These are phyloP conservation scores for Arthrobotrys pseudoclavata DNA, from an alignment of 2,329 filamentous ascomycete species.

Conservation along the genomic window DNA sequence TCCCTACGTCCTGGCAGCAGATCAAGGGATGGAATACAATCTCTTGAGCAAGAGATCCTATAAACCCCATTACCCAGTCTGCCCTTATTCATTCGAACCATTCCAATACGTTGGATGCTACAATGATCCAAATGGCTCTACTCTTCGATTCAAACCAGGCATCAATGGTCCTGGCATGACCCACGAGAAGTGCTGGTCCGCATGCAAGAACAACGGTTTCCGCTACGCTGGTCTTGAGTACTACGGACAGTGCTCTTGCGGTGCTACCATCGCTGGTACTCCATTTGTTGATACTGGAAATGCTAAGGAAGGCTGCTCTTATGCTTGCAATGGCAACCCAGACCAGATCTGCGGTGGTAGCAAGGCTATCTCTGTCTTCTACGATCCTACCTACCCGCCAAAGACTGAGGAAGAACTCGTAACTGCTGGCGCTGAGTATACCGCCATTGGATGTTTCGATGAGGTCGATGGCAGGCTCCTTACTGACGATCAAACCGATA, in stretches of 20 bases:
- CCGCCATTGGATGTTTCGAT: constrained; percentile 43
- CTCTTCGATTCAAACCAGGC: constrained; percentile 50
- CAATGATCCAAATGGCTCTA: constrained; percentile 36
- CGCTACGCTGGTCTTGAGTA: constrained; percentile 54
- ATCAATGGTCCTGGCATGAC: constrained; percentile 53
- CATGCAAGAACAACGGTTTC: constrained; percentile 56
- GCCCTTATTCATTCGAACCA: constrained; percentile 38
- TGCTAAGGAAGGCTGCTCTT: constrained; percentile 28
- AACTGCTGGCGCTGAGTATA: constrained; percentile 41
- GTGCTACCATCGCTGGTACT: constrained; percentile 28
- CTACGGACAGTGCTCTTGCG: constrained; percentile 48
- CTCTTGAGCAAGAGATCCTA: constrained; percentile 47
- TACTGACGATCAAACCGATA: constrained; percentile 44
- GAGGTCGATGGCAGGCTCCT: constrained; percentile 45
- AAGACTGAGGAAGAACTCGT: constrained; percentile 32
- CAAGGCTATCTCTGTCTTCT: constrained; percentile 44
- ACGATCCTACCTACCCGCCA: constrained; percentile 45
- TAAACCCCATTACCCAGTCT: constrained; percentile 47
- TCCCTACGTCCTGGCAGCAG: constrained; percentile 41
- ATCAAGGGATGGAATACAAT: constrained; percentile 4
- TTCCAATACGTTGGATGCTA: constrained; percentile 42
- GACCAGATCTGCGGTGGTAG: constrained; percentile 47
- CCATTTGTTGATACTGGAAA: constrained; percentile 27
- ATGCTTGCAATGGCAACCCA: constrained; percentile 45
- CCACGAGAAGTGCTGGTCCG: constrained; percentile 50